Conservation (phyloP, 2,329 filamentous ascomycete genomes). For the Xylariaceae sp. region DNA sequence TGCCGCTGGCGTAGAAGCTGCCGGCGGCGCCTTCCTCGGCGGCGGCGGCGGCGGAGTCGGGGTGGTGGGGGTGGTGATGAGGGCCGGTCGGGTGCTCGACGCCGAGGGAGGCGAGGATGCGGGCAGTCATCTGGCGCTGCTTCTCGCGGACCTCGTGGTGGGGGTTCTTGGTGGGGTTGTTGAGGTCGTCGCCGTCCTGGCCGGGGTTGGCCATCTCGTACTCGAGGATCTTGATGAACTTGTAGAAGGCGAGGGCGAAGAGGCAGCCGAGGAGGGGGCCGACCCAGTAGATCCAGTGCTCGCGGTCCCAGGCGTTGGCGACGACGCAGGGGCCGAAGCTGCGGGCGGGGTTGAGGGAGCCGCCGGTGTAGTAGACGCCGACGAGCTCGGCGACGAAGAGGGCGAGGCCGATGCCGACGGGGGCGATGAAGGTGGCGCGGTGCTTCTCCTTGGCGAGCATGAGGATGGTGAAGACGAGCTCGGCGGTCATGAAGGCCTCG, state of each 20-base stretch:
- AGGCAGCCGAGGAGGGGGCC: conserved; percentile 37
- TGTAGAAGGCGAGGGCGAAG: conserved; percentile 35
- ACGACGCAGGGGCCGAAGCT: conserved; percentile 34
- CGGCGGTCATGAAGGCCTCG: conserved; percentile 49
- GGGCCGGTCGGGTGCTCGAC: background rate
- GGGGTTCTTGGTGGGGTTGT: conserved; percentile 14
- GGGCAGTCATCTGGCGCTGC: conserved; percentile 12
- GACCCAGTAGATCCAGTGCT: conserved; percentile 41
- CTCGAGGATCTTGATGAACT: conserved; percentile 36
- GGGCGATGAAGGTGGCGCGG: conserved; percentile 57
- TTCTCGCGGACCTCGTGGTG: conserved; percentile 14
- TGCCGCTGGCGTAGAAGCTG: conserved; percentile 2
- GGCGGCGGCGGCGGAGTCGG: background rate
- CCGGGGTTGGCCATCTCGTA: conserved; percentile 34
- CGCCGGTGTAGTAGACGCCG: conserved; percentile 35
- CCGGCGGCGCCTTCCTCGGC: conserved; percentile 7
- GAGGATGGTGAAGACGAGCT: conserved; percentile 50
- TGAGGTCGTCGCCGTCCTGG: conserved; percentile 24
- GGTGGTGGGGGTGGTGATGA: conserved; percentile 1
- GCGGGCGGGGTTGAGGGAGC: conserved; percentile 36
- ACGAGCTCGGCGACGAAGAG: conserved; percentile 48
- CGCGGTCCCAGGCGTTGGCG: conserved; percentile 27
- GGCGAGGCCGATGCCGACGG: conserved; percentile 57
- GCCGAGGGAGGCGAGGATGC: conserved; percentile 8
- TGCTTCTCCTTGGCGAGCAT: conserved; percentile 62